These are phyloP conservation scores for Carex pumila DNA, from an alignment of 176 grass and related monocot genomes.

Conservation along the genomic window DNA sequence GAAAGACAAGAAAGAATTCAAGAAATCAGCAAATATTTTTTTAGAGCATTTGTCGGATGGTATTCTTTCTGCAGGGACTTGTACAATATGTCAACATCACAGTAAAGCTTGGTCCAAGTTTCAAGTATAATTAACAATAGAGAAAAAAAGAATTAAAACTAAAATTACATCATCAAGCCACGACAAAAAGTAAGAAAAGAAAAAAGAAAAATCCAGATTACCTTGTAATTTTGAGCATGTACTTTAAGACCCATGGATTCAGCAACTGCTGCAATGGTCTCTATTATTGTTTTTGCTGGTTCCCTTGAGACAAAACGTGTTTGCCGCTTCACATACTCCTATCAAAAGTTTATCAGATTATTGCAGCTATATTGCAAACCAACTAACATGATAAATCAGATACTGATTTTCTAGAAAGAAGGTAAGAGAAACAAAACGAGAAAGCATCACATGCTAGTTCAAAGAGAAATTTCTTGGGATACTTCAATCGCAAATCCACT, in stretches of 20 bases:
- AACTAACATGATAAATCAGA: background rate
- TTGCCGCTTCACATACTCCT: constrained; percentile 90
- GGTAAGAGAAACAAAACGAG: background rate
- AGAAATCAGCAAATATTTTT: background rate
- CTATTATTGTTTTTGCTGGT: constrained; percentile 61
- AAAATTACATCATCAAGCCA: background rate
- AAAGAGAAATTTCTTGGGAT: background rate
- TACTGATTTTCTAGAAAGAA: background rate
- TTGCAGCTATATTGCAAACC: background rate
- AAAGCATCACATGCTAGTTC: background rate
- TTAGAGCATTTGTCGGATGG: no score
- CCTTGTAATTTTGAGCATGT: constrained; percentile 92
- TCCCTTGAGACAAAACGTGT: constrained; percentile 90
- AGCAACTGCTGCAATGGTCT: constrained; percentile 60
- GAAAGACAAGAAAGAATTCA: background rate
- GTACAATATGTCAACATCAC: background rate
- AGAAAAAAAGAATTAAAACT: background rate
- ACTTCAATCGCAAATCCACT: background rate
- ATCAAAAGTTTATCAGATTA: background rate
- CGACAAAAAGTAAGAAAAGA: background rate
- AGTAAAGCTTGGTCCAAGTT: background rate
- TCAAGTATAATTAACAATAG: background rate
- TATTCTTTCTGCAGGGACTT: background rate
- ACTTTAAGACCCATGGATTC: constrained; percentile 80
- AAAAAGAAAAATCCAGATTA: constrained; percentile 10